A percentile compares a stretch with the other conserved stretches of the same genome.
phyloP scores from a whole-genome alignment of 305 asterid species.

The Solanum aculeatissimum region DNA sequence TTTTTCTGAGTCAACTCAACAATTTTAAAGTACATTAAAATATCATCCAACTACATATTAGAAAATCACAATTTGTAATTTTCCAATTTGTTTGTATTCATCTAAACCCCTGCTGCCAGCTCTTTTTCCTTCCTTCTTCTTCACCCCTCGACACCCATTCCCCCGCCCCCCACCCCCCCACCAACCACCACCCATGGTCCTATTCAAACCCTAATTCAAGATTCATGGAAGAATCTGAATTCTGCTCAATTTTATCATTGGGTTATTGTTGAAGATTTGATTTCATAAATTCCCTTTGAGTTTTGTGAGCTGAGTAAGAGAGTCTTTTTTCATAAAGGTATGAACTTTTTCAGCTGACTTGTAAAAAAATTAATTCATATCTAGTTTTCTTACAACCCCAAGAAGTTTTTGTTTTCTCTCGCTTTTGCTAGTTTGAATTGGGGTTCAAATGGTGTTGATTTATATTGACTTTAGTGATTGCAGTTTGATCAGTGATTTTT shows the following conservation, averaged over 20 bases:
- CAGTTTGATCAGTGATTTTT: neutral
- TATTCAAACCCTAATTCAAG: conserved; percentile 27
- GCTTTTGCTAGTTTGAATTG: neutral
- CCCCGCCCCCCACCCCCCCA: neutral
- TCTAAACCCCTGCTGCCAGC: conserved; percentile 16
- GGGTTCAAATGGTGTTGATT: neutral
- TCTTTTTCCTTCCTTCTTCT: conserved; percentile 5
- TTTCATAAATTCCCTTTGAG: neutral
- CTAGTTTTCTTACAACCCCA: neutral
- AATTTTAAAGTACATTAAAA: neutral
- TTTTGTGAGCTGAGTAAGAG: neutral
- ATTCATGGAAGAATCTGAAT: conserved; percentile 31
- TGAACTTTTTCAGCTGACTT: neutral
- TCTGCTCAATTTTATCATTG: neutral
- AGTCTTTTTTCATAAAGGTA: neutral
- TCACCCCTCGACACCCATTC: no score
- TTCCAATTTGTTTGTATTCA: conserved; percentile 9
- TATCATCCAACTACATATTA: neutral
- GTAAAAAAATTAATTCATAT: neutral
- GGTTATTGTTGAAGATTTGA: conserved; percentile 4
- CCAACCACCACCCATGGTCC: neutral
- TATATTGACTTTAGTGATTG: neutral
- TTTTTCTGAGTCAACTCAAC: conserved; percentile 1
- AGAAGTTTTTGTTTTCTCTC: neutral
- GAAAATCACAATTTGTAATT: conserved; percentile 3